Evolutionary conservation across 306 rosid species (phyloP), one percentile per base, ranked within the genome.

Genomic region (Purshia tridentata): DNA sequence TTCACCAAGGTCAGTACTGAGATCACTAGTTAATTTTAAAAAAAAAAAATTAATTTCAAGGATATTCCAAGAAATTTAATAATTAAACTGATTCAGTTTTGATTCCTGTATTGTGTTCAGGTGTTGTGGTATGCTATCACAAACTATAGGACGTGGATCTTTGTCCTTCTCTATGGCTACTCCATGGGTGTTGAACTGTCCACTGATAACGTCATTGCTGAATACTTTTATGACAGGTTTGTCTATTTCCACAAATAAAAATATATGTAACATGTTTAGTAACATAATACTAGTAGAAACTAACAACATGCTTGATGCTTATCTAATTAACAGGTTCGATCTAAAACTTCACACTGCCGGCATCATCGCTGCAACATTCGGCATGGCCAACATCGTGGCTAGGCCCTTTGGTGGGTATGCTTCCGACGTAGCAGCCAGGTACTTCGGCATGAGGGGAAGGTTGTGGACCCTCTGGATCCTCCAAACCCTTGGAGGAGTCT

Each of bases 171-270:
- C 41, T 93, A 91, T 44, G 98, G 98, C 4, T 93, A 88, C 80
- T 93, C 97, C 14, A 89, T 93, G 97, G 98, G 96, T 12, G 97
- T 93, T 65, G 98, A 93, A 48, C 75, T 93, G 46, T 85, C 97
- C 81, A 93, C 87, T 23, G 97, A 93, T 45, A 91, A 93, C 51
- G 94, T 93, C 68, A 77, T 91, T 37, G 90, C 98, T 4, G 96
- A 93, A 68, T 93, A 93, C 77, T 91, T 93, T 88, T 93, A 65
- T 69, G 97, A 93, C 59, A 86, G 97, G 96, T 92, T 61, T 44
- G 77, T 73, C 11, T 18, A 29, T 29, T 29, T 29, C 2, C 35
- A 29, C 35, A n/a, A n/a, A n/a, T n/a, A n/a, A n/a, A n/a, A n/a
- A n/a, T n/a, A n/a, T n/a, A n/a, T n/a, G n/a, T n/a, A n/a, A n/a